Evolutionary conservation across 2,329 filamentous ascomycete species (phyloP).

Genomic region (Pezicula rhizophila): DNA sequence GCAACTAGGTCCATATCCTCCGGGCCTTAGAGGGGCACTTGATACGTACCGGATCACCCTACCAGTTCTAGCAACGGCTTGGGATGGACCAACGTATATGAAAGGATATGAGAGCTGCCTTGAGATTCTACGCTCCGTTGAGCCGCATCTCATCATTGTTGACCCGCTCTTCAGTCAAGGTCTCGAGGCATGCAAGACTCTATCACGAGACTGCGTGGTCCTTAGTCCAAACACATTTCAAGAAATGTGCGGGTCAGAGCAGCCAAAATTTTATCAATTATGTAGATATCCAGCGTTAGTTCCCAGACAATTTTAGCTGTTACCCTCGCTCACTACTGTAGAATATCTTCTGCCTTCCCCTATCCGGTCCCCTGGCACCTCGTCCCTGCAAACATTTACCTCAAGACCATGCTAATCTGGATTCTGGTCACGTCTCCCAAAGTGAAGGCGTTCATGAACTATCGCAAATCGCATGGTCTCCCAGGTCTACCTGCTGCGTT

Average conservation of each 20-base stretch:
- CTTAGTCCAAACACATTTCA: conserved; percentile 40
- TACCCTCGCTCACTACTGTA: conserved; percentile 12
- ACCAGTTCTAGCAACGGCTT: conserved; percentile 26
- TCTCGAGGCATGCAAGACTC: conserved; percentile 34
- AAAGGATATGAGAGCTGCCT: conserved; percentile 32
- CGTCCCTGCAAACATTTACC: conserved; percentile 34
- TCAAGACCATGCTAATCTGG: conserved; percentile 21
- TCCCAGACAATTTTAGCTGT: conserved; percentile 1
- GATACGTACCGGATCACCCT: conserved; percentile 18
- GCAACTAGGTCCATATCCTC: conserved; percentile 13
- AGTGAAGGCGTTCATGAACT: conserved; percentile 17
- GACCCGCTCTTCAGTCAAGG: conserved; percentile 39
- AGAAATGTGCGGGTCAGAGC: conserved; percentile 32
- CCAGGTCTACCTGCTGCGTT: conserved; percentile 20
- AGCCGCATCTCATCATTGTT: conserved; percentile 35
- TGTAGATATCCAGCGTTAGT: conserved; percentile 35
- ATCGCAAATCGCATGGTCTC: conserved; percentile 22
- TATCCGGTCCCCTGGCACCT: conserved; percentile 37
- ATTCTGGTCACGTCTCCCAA: conserved; percentile 9
- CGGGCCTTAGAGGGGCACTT: conserved; percentile 30
- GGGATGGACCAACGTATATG: conserved; percentile 34
- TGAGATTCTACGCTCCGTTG: conserved; percentile 31
- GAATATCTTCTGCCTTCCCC: conserved; percentile 35
- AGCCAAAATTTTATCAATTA: conserved; percentile 30
- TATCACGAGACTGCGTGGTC: conserved; percentile 29